Base-by-base conservation (phyloP, 305 asterid species). In the Fraxinus sp. region DNA sequence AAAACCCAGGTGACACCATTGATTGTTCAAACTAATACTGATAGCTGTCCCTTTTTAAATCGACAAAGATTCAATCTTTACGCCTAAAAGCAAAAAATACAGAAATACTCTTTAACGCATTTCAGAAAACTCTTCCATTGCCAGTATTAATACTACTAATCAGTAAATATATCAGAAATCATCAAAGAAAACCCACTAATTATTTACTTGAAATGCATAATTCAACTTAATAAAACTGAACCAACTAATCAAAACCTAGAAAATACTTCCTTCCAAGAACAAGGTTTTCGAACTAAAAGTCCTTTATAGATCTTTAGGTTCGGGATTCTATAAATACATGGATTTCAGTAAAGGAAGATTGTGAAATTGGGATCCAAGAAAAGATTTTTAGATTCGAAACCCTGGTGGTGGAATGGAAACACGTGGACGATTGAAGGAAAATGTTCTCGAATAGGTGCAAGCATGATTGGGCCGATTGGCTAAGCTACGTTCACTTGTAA, bases 1-100 rank as follows among this genome's bases (percentile, higher is more conserved):
- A 93, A 83, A 95, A 95, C 62, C 94, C 97, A 62, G 89, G 80
- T 30, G 97, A 93, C 32, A 85, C 92, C 98, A 95, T 95, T 90
- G 84, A 79, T 83, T 75, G 68, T 18, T 70, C 83, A 30, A 83
- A 30, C 4, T 8, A 59, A 59, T 2, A 59, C 70, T 20, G 44
- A 59, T 6, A 41, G 35, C 44, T 52, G 30, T 59, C 5, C 32
- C 30, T 82, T 30, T 6, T 11, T 68, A 81, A 24, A 82, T 66
- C 87, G 66, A 55, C 8, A n/a, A 76, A 83, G 86, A 79, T 77
- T 77, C 78, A 46, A 82, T 49, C 80, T 83, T 82, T 72, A 83
- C 7, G 79, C 87, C 26, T 18, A 55, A 55, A 55, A n/a, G 26
- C 66, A 55, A 18, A 55, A 55, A 55, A n/a, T 20, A 55, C 26